A percentile compares a stretch with the other conserved stretches of the same genome.
These are phyloP conservation scores for Mucor irregularis DNA, from an alignment of 371 early-diverging fungal species.

Conservation along the genomic window DNA sequence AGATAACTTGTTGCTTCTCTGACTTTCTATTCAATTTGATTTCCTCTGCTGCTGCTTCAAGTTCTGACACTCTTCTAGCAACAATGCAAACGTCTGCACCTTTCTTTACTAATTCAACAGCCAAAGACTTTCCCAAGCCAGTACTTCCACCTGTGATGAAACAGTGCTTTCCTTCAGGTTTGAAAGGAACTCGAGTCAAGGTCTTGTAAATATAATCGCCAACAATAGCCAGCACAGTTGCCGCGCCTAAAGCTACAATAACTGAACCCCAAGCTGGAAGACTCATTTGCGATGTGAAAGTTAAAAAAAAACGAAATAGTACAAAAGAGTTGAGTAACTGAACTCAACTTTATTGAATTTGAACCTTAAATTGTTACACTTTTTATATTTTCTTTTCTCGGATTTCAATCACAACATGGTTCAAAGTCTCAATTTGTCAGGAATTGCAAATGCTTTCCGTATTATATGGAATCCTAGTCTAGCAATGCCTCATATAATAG, in stretches of 20 bases:
- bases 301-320: slow-evolving; percentile 1
- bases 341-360: background rate
- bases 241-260: slow-evolving; percentile 33
- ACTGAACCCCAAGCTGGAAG: slow-evolving; percentile 43
- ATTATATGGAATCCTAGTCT: slow-evolving; percentile 67
- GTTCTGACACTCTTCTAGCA: slow-evolving; percentile 65
- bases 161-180: slow-evolving; percentile 63
- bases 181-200: slow-evolving; percentile 35
- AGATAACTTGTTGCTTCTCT: slow-evolving; percentile 51
- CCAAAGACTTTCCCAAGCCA: slow-evolving; percentile 89
- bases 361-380: too few relatives aligned
- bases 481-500: slow-evolving; percentile 74
- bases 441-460: slow-evolving; percentile 57
- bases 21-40: slow-evolving; percentile 38
- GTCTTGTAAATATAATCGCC: slow-evolving; percentile 29
- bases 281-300: slow-evolving; percentile 15
- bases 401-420: slow-evolving; percentile 55
- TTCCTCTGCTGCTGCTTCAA: slow-evolving; percentile 57
- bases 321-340: background rate
- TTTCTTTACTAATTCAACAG: slow-evolving; percentile 66
- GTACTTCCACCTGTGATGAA: slow-evolving; percentile 94
- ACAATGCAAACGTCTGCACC: slow-evolving; percentile 92
- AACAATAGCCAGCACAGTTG: slow-evolving; percentile 14
- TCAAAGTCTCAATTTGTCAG: slow-evolving; percentile 77
- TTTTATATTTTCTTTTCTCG: background rate